Evolutionary conservation across 371 early-diverging fungal genomes (phyloP).

Genomic region (Mucor circinelloides): DNA sequence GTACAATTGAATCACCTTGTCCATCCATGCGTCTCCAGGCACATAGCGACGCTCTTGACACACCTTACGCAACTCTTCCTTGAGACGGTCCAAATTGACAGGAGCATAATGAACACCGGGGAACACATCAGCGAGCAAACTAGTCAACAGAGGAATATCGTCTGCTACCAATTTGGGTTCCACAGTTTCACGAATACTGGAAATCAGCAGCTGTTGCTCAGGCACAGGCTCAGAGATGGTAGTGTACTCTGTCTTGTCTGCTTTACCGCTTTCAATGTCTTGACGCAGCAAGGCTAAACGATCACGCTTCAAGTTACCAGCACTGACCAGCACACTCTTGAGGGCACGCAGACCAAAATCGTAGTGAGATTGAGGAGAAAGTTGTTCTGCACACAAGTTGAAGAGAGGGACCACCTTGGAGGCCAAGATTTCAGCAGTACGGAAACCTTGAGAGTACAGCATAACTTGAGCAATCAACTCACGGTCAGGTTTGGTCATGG

Average conservation of each 20-base stretch:
- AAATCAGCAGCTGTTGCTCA: constrained; percentile 93
- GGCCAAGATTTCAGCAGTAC: constrained; percentile 91
- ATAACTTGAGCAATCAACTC: constrained; percentile 98
- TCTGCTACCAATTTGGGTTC: constrained; percentile 96
- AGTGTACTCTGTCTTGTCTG: constrained; percentile 47
- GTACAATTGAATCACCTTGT: constrained; percentile 96
- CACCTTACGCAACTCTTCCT: constrained; percentile 74
- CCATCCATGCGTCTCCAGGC: constrained; percentile 86
- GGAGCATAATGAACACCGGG: constrained; percentile 91
- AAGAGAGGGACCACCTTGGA: constrained; percentile 97
- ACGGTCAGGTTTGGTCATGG: constrained; percentile 98
- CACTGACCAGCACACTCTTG: constrained; percentile 97
- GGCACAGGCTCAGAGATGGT: constrained; percentile 67
- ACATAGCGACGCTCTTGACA: constrained; percentile 81
- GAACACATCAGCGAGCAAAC: constrained; percentile 93
- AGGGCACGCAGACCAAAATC: constrained; percentile 99
- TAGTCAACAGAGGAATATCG: constrained; percentile 87
- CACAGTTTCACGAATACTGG: constrained; percentile 95
- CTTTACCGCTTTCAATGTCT: constrained; percentile 42
- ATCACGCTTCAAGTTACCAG: constrained; percentile 97
- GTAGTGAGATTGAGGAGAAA: constrained; percentile 95
- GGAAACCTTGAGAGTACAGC: constrained; percentile 99
- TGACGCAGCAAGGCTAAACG: constrained; percentile 62
- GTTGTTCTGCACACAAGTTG: constrained; percentile 91
- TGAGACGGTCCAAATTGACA: constrained; percentile 77